Evolutionary conservation across 495 filamentous ascomycete species (phyloP).

Genomic region (Penicillium coprophilum): DNA sequence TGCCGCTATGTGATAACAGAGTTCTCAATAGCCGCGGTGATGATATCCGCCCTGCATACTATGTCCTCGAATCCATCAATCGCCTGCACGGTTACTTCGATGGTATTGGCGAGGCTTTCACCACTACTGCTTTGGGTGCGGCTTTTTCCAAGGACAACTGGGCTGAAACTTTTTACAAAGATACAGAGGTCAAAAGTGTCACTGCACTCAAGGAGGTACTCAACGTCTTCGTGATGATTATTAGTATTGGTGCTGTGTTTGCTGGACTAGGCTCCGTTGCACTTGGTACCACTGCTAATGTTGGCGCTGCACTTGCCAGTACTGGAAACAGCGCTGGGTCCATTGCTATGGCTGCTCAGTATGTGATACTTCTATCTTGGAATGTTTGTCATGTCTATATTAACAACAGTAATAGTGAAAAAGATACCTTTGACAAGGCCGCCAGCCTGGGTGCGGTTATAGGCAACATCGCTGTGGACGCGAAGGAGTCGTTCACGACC

Average conservation of each 20-base stretch:
- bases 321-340: slow-evolving; percentile 8
- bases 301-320: slow-evolving; percentile 11
- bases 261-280: slow-evolving; percentile 17
- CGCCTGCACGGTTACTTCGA: slow-evolving; percentile 25
- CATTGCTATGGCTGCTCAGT: slow-evolving; percentile 9
- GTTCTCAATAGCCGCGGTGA: slow-evolving; percentile 22
- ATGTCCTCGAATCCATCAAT: slow-evolving; percentile 28
- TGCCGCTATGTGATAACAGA: slow-evolving; percentile 24
- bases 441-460: slow-evolving; percentile 28
- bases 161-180: slow-evolving; percentile 27
- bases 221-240: slow-evolving; percentile 12
- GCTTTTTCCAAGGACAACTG: slow-evolving; percentile 27
- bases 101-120: slow-evolving; percentile 25
- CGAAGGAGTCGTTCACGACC: slow-evolving; percentile 22
- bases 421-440: slow-evolving; percentile 28
- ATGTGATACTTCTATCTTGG: not conserved
- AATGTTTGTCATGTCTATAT: not conserved
- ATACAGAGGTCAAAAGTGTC: slow-evolving; percentile 26
- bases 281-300: slow-evolving; percentile 18
- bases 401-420: slow-evolving; percentile 10
- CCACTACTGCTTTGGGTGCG: slow-evolving; percentile 24
- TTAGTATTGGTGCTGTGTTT: slow-evolving; percentile 26
- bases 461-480: slow-evolving; percentile 19
- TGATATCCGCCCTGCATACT: slow-evolving; percentile 24
- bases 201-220: slow-evolving; percentile 20